These are phyloP conservation scores for Aspergillus quadrilineatus DNA, from an alignment of 2,329 filamentous ascomycete species.

Conservation along the genomic window DNA sequence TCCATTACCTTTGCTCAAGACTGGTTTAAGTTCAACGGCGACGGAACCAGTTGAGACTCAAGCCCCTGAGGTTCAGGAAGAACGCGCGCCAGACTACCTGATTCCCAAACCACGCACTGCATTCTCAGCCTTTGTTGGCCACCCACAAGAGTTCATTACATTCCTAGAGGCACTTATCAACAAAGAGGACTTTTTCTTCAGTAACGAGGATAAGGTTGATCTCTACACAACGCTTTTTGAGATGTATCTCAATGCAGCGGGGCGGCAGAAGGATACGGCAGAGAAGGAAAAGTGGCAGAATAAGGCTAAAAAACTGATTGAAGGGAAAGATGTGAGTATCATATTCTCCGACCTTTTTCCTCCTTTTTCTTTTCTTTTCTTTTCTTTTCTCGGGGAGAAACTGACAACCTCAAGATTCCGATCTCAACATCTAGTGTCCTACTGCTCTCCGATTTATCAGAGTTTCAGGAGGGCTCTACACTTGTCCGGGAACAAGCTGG, in stretches of 20 bases:
- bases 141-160: slow-evolving; percentile 83
- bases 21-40: slow-evolving; percentile 48
- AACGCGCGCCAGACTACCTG: slow-evolving; percentile 62
- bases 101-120: slow-evolving; percentile 81
- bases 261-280: slow-evolving; percentile 63
- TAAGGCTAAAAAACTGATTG: slow-evolving; percentile 86
- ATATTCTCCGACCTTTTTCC: neutral
- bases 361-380: neutral
- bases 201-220: slow-evolving; percentile 74
- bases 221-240: slow-evolving; percentile 95
- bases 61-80: slow-evolving; percentile 28
- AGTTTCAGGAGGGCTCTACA: slow-evolving; percentile 86
- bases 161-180: slow-evolving; percentile 87
- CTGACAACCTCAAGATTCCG: slow-evolving; percentile 50
- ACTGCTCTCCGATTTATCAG: slow-evolving; percentile 83
- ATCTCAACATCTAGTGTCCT: slow-evolving; percentile 96
- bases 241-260: slow-evolving; percentile 92
- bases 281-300: slow-evolving; percentile 80
- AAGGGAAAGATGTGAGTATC: slow-evolving; percentile 65
- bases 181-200: slow-evolving; percentile 60
- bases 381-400: neutral
- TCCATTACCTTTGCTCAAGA: slow-evolving; percentile 80
- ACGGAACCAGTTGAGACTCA: slow-evolving; percentile 28
- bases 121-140: slow-evolving; percentile 95
- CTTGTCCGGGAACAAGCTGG: slow-evolving; percentile 93